These are phyloP conservation scores for Euphorbia lathyris DNA, from an alignment of 345 rosid species.

Conservation along the genomic window DNA sequence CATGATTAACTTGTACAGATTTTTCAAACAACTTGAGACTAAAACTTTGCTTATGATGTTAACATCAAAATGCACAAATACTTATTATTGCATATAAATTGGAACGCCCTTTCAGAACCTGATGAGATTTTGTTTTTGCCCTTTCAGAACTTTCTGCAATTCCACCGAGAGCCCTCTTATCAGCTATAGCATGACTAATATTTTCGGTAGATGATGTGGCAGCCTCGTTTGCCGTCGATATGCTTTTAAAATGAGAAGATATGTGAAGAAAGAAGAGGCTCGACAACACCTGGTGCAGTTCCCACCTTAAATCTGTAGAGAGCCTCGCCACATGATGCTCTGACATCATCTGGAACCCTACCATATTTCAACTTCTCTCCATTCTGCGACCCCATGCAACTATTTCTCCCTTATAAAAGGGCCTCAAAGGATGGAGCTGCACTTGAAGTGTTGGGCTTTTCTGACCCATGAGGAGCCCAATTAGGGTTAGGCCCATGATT, in stretches of 20 bases:
- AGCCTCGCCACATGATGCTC: slow-evolving; percentile 89
- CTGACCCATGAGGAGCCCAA: no score
- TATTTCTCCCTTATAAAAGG: slow-evolving; percentile 88
- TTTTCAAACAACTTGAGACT: not conserved
- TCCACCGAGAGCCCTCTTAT: slow-evolving; percentile 25
- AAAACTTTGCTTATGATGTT: not conserved
- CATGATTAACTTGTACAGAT: not conserved
- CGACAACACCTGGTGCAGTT: slow-evolving; percentile 54
- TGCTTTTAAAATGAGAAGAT: slow-evolving; percentile 87
- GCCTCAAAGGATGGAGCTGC: slow-evolving; percentile 89
- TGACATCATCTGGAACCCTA: slow-evolving; percentile 84
- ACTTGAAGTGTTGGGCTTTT: no score
- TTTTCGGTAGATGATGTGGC: slow-evolving; percentile 35
- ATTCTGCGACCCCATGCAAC: slow-evolving; percentile 78
- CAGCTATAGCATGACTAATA: slow-evolving; percentile 26
- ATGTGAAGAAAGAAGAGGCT: slow-evolving; percentile 77
- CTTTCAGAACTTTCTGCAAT: slow-evolving; percentile 52
- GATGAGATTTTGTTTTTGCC: slow-evolving; percentile 42
- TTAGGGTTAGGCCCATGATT: no score
- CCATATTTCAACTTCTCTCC: slow-evolving; percentile 91
- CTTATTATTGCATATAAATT: not conserved
- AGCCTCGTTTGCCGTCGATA: slow-evolving; percentile 46
- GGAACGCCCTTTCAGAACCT: slow-evolving; percentile 53
- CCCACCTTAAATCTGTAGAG: slow-evolving; percentile 85
- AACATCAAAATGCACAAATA: not conserved